These are phyloP conservation scores for Neocucurbitaria cava DNA, from an alignment of 2,329 filamentous ascomycete genomes.

Conservation along the genomic window DNA sequence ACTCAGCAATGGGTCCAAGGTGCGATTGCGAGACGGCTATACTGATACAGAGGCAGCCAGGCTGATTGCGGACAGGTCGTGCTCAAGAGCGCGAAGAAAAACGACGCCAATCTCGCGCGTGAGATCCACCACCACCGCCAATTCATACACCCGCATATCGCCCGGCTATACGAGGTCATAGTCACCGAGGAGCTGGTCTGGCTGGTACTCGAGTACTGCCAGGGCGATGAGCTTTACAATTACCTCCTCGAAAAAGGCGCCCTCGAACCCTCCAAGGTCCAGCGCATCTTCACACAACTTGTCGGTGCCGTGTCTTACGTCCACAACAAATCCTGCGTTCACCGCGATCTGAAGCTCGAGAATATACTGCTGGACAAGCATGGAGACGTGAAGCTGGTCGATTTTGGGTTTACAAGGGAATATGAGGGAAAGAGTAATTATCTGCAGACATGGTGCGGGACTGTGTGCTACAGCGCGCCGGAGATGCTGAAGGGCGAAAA, in stretches of 20 bases:
- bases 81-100: slow-evolving; percentile 96
- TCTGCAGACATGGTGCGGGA: slow-evolving; percentile 96
- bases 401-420: slow-evolving; percentile 97
- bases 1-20: slow-evolving; percentile 98
- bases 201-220: slow-evolving; percentile 96
- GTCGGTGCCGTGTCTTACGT: slow-evolving; percentile 96
- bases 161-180: slow-evolving; percentile 95
- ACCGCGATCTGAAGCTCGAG: slow-evolving; percentile 95
- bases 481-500: slow-evolving; percentile 99
- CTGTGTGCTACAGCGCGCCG: slow-evolving; percentile 95
- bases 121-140: slow-evolving; percentile 99
- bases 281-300: slow-evolving; percentile 94
- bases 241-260: slow-evolving; percentile 88
- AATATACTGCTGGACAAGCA: slow-evolving; percentile 96
- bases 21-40: slow-evolving; percentile 49
- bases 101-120: slow-evolving; percentile 91
- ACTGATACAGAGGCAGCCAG: background rate
- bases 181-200: slow-evolving; percentile 95
- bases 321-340: slow-evolving; percentile 92
- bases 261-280: slow-evolving; percentile 83
- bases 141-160: slow-evolving; percentile 97
- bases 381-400: slow-evolving; percentile 95
- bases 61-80: slow-evolving; percentile 73
- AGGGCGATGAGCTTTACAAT: slow-evolving; percentile 96
- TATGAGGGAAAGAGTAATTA: slow-evolving; percentile 96